Evolutionary conservation across 495 filamentous ascomycete genomes (phyloP).

Genomic region (Xylaria bambusicola): DNA sequence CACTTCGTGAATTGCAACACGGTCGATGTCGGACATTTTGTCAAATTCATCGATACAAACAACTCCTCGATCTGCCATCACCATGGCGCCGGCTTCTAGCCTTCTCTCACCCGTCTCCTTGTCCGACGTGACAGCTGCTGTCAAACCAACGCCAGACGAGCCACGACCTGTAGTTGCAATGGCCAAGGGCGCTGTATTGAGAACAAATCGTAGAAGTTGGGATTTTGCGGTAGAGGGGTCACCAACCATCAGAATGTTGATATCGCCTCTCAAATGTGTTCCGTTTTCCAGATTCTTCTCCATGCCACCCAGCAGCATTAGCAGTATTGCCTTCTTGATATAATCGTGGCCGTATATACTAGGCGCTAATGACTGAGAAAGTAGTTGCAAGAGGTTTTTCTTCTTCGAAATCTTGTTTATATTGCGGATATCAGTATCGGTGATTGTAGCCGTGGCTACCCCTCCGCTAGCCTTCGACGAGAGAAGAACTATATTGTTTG

Average conservation of each 20-base stretch:
- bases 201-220: constrained; percentile 92
- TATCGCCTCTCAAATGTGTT: constrained; percentile 95
- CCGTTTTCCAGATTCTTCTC: constrained; percentile 99
- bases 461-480: constrained; percentile 96
- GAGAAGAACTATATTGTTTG: constrained; percentile 92
- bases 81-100: constrained; percentile 97
- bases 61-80: constrained; percentile 93
- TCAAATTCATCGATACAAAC: constrained; percentile 99
- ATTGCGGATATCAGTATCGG: constrained; percentile 97
- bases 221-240: constrained; percentile 99
- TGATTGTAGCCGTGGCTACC: constrained; percentile 87
- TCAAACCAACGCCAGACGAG: constrained; percentile 97
- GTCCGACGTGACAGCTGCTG: constrained; percentile 92
- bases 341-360: constrained; percentile 97
- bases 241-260: constrained; percentile 99
- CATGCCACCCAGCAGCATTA: constrained; percentile 97
- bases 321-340: constrained; percentile 96
- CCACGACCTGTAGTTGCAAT: constrained; percentile 98
- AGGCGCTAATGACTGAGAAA: constrained; percentile 96
- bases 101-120: constrained; percentile 97
- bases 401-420: constrained; percentile 98
- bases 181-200: constrained; percentile 94
- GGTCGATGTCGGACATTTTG: constrained; percentile 98
- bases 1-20: constrained; percentile 99
- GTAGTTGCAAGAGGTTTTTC: constrained; percentile 85